Evolutionary conservation across 2,329 filamentous ascomycete genomes (phyloP), one percentile per base, ranked within the genome.

Genomic region (Colletotrichum tabaci): DNA sequence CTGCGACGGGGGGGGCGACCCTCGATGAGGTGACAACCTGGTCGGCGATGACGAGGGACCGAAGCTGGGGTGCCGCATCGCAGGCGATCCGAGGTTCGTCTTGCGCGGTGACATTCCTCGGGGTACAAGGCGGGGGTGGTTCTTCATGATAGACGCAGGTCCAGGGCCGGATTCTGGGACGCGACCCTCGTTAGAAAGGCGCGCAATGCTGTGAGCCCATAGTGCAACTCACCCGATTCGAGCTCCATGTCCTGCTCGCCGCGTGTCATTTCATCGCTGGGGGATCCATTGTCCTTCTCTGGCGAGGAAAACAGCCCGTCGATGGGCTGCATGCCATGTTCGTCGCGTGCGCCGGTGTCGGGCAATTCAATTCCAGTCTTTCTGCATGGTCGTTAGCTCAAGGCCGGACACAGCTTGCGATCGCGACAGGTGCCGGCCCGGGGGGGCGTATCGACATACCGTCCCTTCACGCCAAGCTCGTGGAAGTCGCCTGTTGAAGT

Each of bases 231-330:
- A 89, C 83, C 88, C 50, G 84, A 82, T 65, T 82, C 87, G 67
- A 89, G 84, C 30, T 88, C 86, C 87, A 89, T 89, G 52, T 87
- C 86, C 75, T 86, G 78, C 75, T 87, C 77, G 74, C 84, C 77
- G 18, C 53, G 49, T 76, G 49, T 81, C 73, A 35, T 77, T 15
- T 81, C 79, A 12, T 78, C 76, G n/a, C 79, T 77, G 61, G 74
- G 53, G 5, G 70, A 69, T 46, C 26, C 23, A 10, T 35, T 40
- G 73, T 56, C 74, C 77, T 91, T 93, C 75, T 90, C 89, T 16
- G 95, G 95, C 23, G 95, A 98, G 10, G 95, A 98, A 82, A 98
- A 98, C 75, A 98, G 90, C 75, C 90, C 90, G 46, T 96, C 93
- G 70, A 98, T 88, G 46, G 94, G 92, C 80, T 98, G 94, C 85